Base-by-base conservation (phyloP, 768 basidiomycete genomes). In the Pisolithus microcarpus region DNA sequence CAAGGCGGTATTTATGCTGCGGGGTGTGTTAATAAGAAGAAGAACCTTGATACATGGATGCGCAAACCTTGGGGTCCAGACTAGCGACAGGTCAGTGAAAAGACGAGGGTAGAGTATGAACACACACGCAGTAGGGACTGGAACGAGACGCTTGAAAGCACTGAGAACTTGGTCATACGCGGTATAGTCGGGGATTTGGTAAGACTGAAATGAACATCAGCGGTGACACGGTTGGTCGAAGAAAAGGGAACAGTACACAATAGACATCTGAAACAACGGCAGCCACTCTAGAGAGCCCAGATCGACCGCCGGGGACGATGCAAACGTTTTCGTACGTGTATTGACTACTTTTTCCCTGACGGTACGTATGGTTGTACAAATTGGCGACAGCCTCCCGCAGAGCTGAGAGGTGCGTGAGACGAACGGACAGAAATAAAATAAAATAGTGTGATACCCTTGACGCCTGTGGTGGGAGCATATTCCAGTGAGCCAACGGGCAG, bases 281-380 rank as follows among this genome's bases (percentile, higher is more conserved):
- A 13, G 93, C 92, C 21, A 97, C 78, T 53, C 94, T 84, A 26
- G 90, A 88, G 55, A 97, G 76, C 10, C 93, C 93, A 2, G 93
- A 76, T 49, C 91, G 84, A 15, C 94, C 94, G 40, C 94, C 94
- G 11, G 94, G 94, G 0, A 96, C 93, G 58, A 97, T 95, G 61
- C 89, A 92, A 11, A 91, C 85, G 61, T 97, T 97, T 69, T 94
- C 91, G 57, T 75, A 87, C 1, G 91, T 93, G 65, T 96, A 97
- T 58, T 94, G 77, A 57, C 87, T 91, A 7, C 66, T 52, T 69
- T 87, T 94, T 43, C 81, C 88, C 58, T 86, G 68, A 31, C 94
- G 81, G 65, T 95, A 95, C 2, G 85, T 87, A 46, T 78, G 72
- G 64, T 97, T 97, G 73, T 97, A 97, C 46, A 93, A 66, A 54